These are phyloP conservation scores for Vitis cinerea DNA, from an alignment of 164 flowering plant species.

Conservation along the genomic window DNA sequence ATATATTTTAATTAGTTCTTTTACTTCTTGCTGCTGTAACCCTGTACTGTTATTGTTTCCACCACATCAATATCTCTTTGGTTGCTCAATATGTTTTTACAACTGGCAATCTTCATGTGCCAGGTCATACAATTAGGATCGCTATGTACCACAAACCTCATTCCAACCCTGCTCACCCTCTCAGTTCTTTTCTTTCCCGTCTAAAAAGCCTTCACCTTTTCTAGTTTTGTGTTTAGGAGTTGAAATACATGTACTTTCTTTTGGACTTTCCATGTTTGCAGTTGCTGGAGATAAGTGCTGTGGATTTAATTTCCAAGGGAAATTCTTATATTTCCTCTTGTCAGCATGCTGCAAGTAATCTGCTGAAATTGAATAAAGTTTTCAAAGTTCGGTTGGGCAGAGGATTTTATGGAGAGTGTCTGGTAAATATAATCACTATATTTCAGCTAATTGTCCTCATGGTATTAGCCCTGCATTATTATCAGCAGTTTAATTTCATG, in stretches of 20 bases:
- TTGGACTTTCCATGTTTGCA: slow-evolving; percentile 24
- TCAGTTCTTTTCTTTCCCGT: not conserved
- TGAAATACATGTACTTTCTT: slow-evolving; percentile 14
- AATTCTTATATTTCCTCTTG: slow-evolving; percentile 38
- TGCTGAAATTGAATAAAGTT: slow-evolving; percentile 44
- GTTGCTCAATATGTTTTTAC: no score
- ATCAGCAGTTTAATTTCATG: not conserved
- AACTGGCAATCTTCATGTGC: no score
- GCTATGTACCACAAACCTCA: no score
- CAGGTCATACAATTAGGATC: no score
- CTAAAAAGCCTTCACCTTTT: not conserved
- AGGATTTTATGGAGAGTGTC: slow-evolving; percentile 91
- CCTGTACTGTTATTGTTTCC: no score
- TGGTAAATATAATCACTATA: slow-evolving; percentile 47
- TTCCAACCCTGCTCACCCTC: no score
- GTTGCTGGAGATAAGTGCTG: slow-evolving; percentile 52
- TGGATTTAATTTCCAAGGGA: slow-evolving; percentile 58
- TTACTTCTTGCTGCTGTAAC: no score
- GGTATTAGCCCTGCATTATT: not conserved
- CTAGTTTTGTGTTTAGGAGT: not conserved
- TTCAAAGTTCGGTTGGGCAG: slow-evolving; percentile 72
- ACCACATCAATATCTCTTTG: no score
- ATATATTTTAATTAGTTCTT: no score
- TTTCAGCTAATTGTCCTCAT: not conserved
- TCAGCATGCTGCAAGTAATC: slow-evolving; percentile 52